A percentile compares a stretch with the other conserved stretches of the same genome.
Evolutionary conservation across 2,329 filamentous ascomycete species (phyloP).

Genomic region (Exophiala oligosperma): DNA sequence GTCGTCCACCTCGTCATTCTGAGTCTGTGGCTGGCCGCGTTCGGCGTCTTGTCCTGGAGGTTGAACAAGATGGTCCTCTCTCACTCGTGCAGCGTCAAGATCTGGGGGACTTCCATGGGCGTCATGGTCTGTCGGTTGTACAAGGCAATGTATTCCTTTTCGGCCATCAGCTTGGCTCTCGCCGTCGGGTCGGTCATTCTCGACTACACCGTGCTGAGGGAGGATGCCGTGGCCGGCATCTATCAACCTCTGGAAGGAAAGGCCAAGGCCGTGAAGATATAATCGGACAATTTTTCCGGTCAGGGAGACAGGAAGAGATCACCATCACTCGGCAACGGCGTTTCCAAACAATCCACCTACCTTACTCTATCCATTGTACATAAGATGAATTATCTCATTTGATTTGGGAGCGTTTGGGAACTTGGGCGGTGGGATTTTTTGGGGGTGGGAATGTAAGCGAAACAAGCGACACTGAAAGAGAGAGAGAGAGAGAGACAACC

Average conservation of each 20-base stretch:
- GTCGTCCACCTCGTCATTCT: slow-evolving; percentile 54
- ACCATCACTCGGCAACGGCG: not conserved
- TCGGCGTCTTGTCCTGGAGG: slow-evolving; percentile 47
- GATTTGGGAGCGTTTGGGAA: no score
- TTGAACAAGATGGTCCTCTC: slow-evolving; percentile 1
- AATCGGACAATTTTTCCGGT: not conserved
- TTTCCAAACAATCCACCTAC: not conserved
- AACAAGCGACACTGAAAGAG: no score
- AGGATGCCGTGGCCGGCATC: not conserved
- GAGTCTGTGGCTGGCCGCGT: slow-evolving; percentile 52
- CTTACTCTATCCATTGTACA: no score
- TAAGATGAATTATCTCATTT: no score
- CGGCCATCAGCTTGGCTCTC: slow-evolving; percentile 36
- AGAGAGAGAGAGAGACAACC: no score
- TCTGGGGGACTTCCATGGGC: slow-evolving; percentile 54
- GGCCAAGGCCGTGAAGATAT: not conserved
- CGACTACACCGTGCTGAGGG: not conserved
- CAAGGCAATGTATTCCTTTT: slow-evolving; percentile 59
- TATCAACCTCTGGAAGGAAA: not conserved
- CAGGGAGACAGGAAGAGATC: not conserved
- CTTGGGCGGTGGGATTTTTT: no score
- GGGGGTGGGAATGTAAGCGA: no score
- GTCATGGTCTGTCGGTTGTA: slow-evolving; percentile 57
- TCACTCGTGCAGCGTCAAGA: slow-evolving; percentile 43
- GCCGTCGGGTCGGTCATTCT: slow-evolving; percentile 25